Evolutionary conservation across 139 green algal genomes (phyloP).

Genomic region (Chlorella sorokiniana): DNA sequence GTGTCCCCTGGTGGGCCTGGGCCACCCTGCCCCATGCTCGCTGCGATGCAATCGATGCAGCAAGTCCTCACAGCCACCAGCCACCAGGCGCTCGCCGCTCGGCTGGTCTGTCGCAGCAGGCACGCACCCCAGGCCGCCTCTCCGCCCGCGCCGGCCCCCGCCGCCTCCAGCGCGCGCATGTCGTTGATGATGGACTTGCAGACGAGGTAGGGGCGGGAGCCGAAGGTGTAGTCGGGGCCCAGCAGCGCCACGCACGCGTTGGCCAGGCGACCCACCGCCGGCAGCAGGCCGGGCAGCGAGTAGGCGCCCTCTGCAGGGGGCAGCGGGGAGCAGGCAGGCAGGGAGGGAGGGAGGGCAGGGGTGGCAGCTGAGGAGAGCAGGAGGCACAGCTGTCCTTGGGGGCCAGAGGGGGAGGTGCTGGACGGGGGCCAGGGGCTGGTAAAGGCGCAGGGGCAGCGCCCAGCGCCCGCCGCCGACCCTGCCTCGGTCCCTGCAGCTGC

Average conservation of each 20-base stretch:
- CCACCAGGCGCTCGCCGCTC: background rate
- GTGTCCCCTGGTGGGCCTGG: too few relatives aligned
- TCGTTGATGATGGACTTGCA: constrained; percentile 66
- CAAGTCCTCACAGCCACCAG: too few relatives aligned
- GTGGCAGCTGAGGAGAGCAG: too few relatives aligned
- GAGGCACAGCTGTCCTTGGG: background rate
- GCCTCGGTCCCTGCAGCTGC: background rate
- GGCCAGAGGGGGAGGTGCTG: too few relatives aligned
- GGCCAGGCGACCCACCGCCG: constrained; percentile 77
- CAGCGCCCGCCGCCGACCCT: too few relatives aligned
- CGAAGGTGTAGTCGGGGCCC: constrained; percentile 84
- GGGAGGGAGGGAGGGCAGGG: background rate
- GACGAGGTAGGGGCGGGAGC: constrained; percentile 62
- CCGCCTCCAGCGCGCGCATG: constrained; percentile 35
- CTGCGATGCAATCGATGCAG: too few relatives aligned
- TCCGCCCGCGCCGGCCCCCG: background rate
- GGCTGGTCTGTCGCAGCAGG: too few relatives aligned
- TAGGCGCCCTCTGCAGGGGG: constrained; percentile 50
- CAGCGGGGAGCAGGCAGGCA: constrained; percentile 16
- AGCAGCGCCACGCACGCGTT: constrained; percentile 90
- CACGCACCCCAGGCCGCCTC: background rate
- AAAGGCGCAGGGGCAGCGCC: too few relatives aligned
- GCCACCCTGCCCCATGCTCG: too few relatives aligned
- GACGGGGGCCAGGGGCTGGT: too few relatives aligned
- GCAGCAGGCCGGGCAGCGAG: constrained; percentile 57